These are phyloP conservation scores for Aspergillus haitiensis DNA, from an alignment of 495 filamentous ascomycete species.

Conservation along the genomic window DNA sequence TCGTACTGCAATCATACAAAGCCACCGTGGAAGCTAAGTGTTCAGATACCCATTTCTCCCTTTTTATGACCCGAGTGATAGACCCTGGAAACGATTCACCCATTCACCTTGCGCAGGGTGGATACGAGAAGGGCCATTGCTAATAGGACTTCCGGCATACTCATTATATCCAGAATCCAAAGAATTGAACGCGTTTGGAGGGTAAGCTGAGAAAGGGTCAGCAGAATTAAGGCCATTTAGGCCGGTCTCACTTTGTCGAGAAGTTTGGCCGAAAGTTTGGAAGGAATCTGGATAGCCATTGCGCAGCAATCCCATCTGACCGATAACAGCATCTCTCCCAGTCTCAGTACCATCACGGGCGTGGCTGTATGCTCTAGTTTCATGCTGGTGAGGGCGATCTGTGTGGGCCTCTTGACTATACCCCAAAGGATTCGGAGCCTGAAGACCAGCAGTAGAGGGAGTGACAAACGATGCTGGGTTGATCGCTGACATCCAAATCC, in stretches of 20 bases:
- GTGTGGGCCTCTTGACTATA: slow-evolving; percentile 37
- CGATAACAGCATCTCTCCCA: slow-evolving; percentile 34
- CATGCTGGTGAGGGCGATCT: slow-evolving; percentile 40
- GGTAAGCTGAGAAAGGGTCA: slow-evolving; percentile 42
- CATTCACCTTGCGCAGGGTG: slow-evolving; percentile 46
- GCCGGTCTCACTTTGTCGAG: slow-evolving; percentile 33
- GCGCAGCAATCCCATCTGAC: slow-evolving; percentile 38
- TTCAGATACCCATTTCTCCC: not conserved
- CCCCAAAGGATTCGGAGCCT: slow-evolving; percentile 41
- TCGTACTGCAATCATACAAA: not conserved
- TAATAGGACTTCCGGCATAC: slow-evolving; percentile 28
- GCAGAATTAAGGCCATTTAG: slow-evolving; percentile 27
- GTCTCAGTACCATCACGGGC: slow-evolving; percentile 33
- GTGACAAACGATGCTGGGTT: slow-evolving; percentile 98
- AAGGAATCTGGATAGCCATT: slow-evolving; percentile 41
- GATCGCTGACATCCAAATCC: slow-evolving; percentile 99
- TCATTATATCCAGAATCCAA: slow-evolving; percentile 41
- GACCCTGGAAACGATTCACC: slow-evolving; percentile 48
- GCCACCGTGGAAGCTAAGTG: not conserved
- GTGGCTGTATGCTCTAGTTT: slow-evolving; percentile 32
- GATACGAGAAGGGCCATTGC: slow-evolving; percentile 34
- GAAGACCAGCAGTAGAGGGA: slow-evolving; percentile 64
- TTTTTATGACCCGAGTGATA: slow-evolving; percentile 51
- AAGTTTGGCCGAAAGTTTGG: slow-evolving; percentile 35
- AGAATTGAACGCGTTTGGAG: slow-evolving; percentile 31